Conservation (phyloP, 768 basidiomycete species). For the Myochromella boudieri region DNA sequence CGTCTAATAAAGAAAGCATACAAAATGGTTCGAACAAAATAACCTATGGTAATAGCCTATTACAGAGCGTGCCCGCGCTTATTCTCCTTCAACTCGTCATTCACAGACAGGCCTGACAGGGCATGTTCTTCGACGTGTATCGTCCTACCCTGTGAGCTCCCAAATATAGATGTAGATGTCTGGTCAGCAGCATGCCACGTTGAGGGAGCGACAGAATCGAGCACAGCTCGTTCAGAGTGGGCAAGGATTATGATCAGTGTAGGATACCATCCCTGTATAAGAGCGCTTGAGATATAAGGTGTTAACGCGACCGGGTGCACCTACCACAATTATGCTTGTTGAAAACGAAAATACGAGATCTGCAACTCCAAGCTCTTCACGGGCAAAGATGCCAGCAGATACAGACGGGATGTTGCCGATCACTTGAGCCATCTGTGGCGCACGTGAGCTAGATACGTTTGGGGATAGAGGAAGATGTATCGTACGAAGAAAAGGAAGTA, state of each 20-base stretch:
- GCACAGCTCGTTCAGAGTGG: constrained; percentile 2
- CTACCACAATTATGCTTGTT: constrained; percentile 9
- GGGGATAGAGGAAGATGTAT: not conserved
- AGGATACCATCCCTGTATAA: constrained; percentile 5
- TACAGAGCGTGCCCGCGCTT: too few species aligned
- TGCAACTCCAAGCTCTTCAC: constrained; percentile 6
- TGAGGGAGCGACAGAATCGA: not conserved
- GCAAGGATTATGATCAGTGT: constrained; percentile 10
- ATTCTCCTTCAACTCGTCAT: too few species aligned
- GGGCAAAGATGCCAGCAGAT: not conserved
- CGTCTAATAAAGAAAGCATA: too few species aligned
- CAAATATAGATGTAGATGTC: not conserved
- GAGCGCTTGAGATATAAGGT: not conserved
- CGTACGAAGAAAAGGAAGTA: constrained; percentile 13
- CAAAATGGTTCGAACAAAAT: too few species aligned
- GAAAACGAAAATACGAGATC: constrained; percentile 9
- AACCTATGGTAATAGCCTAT: too few species aligned
- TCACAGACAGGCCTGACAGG: too few species aligned
- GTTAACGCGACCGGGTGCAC: not conserved
- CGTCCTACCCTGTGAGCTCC: not conserved
- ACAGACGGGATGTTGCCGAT: constrained; percentile 9
- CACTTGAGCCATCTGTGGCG: constrained; percentile 8
- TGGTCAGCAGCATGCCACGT: not conserved
- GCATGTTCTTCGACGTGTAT: not conserved
- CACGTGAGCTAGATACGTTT: not conserved